Evolutionary conservation across 108 stramenopile species (phyloP).

Genomic region (Cyclotella choctawhatcheeana): DNA sequence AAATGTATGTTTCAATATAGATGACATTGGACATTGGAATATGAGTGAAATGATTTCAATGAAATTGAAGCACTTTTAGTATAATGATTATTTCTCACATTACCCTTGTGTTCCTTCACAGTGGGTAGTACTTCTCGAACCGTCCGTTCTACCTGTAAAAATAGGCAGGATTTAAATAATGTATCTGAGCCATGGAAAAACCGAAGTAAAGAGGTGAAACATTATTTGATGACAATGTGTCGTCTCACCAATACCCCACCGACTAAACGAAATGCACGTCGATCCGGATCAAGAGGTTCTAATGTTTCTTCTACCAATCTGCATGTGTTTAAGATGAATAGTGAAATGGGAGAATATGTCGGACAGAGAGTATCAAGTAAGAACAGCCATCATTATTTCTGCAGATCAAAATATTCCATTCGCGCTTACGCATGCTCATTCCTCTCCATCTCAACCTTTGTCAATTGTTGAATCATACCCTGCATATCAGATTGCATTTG

Average conservation of each 20-base stretch:
- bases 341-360: too few relatives aligned
- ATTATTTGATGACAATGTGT: not conserved
- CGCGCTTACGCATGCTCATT: conserved; percentile 49
- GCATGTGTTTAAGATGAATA: not conserved
- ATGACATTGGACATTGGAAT: not conserved
- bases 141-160: conserved; percentile 81
- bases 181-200: too few relatives aligned
- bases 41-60: too few relatives aligned
- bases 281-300: conserved; percentile 83
- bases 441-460: conserved; percentile 64
- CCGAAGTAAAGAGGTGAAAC: not conserved
- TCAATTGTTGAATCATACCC: conserved; percentile 61
- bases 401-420: not conserved
- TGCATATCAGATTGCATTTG: conserved; percentile 64
- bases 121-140: conserved; percentile 94
- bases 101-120: conserved; percentile 78
- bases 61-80: too few relatives aligned
- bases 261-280: conserved; percentile 91
- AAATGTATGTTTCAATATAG: not conserved
- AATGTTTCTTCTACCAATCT: conserved; percentile 92
- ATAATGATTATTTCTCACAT: conserved; percentile 64
- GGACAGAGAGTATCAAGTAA: too few relatives aligned
- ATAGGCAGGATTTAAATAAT: too few relatives aligned
- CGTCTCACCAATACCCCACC: conserved; percentile 85
- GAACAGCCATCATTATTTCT: not conserved